Base-by-base conservation (phyloP, 768 basidiomycete genomes). In the Naganishia randhawae region DNA sequence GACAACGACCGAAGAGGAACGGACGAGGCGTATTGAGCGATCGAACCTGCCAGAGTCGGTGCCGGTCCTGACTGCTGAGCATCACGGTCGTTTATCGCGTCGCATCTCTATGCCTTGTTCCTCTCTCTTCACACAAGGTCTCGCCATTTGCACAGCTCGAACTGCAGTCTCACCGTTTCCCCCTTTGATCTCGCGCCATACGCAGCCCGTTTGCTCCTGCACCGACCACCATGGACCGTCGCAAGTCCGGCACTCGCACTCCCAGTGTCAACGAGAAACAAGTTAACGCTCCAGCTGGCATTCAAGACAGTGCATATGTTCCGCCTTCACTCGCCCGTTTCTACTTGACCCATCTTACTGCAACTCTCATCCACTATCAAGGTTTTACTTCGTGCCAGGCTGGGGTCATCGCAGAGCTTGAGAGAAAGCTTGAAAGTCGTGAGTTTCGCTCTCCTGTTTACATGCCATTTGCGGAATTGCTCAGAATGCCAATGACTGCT, bases 381-480 rank as follows among this genome's bases (percentile, higher is more conserved):
- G 57, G 57, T 25, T 61, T 61, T 37, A 61, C 57, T 25, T 61
- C 57, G 2, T 61, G 57, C 17, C 57, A 61, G 39, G 57, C 57
- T 9, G 57, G 37, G 32, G 57, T 61, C 6, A 61, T 61, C 11
- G 57, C 57, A 19, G 57, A 61, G 39, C 25, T 61, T 35, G 57
- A 61, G 39, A 61, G 37, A 25, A 39, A 61, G 37, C 35, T 61
- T 19, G 57, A 61, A 25, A 39, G 25, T 42, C 57, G 57, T 61
- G 17, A 61, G 57, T 61, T 25, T 11, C n/a, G n/a, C 25, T 11
- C 22, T 22, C 19, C 7, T 41, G n/a, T 8, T 1, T 6, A 16
- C 25, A 4, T 7, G 14, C 16, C 35, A 13, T 33, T 29, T 11
- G 31, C 54, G 35, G 16, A 1, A 22, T 22, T 41, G 37, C 27